Evolutionary conservation across 2,329 filamentous ascomycete genomes (phyloP).

Genomic region (Apiospora koreana): DNA sequence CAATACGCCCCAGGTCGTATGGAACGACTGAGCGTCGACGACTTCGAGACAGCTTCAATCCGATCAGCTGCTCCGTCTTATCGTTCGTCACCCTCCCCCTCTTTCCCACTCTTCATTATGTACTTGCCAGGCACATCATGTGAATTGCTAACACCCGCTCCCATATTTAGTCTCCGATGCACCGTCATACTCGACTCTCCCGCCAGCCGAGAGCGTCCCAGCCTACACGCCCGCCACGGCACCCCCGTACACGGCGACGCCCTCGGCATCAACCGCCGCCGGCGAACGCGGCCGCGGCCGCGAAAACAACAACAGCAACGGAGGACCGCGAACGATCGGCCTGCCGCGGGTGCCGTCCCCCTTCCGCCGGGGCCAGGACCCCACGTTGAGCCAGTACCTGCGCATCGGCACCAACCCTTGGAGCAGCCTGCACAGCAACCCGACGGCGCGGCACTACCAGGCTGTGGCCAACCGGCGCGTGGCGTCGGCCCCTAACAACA

Average conservation of each 20-base stretch:
- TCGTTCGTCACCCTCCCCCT: constrained; percentile 37
- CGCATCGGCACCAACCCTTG: constrained; percentile 34
- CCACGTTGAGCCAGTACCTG: constrained; percentile 46
- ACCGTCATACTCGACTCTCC: constrained; percentile 63
- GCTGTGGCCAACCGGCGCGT: constrained; percentile 61
- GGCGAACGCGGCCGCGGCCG: constrained; percentile 25
- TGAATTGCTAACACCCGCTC: background rate
- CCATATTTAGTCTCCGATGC: constrained; percentile 56
- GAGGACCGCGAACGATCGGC: constrained; percentile 37
- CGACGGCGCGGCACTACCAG: constrained; percentile 61
- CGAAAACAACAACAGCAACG: constrained; percentile 4
- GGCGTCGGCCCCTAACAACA: constrained; percentile 39
- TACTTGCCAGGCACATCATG: background rate
- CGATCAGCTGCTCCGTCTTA: constrained; percentile 70
- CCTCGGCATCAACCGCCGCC: constrained; percentile 38
- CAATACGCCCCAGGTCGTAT: constrained; percentile 24
- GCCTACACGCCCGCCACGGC: constrained; percentile 19
- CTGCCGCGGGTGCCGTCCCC: constrained; percentile 52
- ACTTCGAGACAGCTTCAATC: constrained; percentile 69
- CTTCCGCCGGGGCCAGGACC: constrained; percentile 37
- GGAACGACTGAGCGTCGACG: constrained; percentile 44
- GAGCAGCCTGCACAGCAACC: constrained; percentile 56
- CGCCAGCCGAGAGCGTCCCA: constrained; percentile 39
- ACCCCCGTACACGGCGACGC: constrained; percentile 25
- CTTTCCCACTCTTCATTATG: background rate